Evolutionary conservation across 306 rosid genomes (phyloP).

Genomic region (Mucuna pruriens): DNA sequence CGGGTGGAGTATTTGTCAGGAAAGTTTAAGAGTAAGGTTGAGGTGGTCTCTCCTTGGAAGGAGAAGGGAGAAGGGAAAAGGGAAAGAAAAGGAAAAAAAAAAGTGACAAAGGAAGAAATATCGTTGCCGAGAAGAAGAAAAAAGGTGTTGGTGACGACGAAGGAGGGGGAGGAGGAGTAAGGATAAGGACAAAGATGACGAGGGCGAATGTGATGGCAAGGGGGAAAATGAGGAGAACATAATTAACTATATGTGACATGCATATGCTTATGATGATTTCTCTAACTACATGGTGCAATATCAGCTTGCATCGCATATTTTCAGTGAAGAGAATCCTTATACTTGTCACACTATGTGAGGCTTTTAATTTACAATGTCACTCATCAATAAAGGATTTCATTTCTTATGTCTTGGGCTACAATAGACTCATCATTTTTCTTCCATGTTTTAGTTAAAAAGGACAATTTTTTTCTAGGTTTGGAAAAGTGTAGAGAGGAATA

Average conservation of each 20-base stretch:
- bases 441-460: not conserved
- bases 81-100: slow-evolving; percentile 27
- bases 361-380: not conserved
- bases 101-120: slow-evolving; percentile 15
- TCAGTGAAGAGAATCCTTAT: slow-evolving; percentile 90
- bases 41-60: slow-evolving; percentile 64
- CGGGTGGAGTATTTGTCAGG: slow-evolving; percentile 48
- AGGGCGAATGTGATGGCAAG: slow-evolving; percentile 2
- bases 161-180: too few species aligned
- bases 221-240: slow-evolving; percentile 43
- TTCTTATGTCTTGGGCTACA: not conserved
- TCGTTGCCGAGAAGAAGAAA: slow-evolving; percentile 47
- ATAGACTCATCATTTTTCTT: not conserved
- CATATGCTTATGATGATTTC: slow-evolving; percentile 37
- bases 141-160: slow-evolving; percentile 18
- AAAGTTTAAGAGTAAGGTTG: slow-evolving; percentile 65
- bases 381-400: not conserved
- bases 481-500: not conserved
- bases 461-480: not conserved
- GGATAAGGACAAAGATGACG: not conserved
- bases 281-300: slow-evolving; percentile 28
- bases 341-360: slow-evolving; percentile 77
- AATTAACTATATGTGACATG: slow-evolving; percentile 43
- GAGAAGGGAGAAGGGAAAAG: slow-evolving; percentile 42
- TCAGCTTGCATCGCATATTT: slow-evolving; percentile 60